Evolutionary conservation across 225 moss, liverwort and hornwort species (phyloP).

Genomic region (Climacium dendroides): DNA sequence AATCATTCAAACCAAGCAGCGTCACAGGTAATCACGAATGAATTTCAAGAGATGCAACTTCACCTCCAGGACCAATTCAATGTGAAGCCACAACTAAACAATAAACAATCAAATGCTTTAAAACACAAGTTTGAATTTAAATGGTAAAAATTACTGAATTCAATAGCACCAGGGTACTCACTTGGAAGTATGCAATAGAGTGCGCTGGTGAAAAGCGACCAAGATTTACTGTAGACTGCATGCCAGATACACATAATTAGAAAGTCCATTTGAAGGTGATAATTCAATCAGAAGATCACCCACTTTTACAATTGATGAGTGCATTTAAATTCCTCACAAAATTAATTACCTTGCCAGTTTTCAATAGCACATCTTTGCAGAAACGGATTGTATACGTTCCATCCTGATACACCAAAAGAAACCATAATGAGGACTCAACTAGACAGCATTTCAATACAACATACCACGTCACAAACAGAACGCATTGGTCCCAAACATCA

Average conservation of each 20-base stretch:
- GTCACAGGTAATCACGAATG: neutral
- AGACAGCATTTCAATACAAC: neutral
- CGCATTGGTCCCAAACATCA: neutral
- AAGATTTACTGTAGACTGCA: conserved; percentile 27
- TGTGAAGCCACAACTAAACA: neutral
- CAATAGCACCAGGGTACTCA: conserved; percentile 8
- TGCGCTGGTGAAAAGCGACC: conserved; percentile 37
- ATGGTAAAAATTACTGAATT: neutral
- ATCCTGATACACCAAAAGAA: conserved; percentile 34
- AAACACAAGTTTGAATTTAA: neutral
- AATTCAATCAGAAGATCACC: neutral
- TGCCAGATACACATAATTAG: neutral
- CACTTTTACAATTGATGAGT: neutral
- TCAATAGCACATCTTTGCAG: conserved; percentile 78
- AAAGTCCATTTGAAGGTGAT: neutral
- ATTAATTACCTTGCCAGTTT: conserved; percentile 27
- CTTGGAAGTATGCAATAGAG: conserved; percentile 24
- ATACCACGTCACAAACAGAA: neutral
- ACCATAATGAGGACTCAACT: neutral
- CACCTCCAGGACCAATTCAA: neutral
- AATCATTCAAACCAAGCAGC: neutral
- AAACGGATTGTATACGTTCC: conserved; percentile 49
- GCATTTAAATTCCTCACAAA: neutral
- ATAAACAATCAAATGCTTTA: neutral
- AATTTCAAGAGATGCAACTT: neutral